phyloP scores from a whole-genome alignment of 306 rosid genomes.

The Chamaecrista fasciculata region DNA sequence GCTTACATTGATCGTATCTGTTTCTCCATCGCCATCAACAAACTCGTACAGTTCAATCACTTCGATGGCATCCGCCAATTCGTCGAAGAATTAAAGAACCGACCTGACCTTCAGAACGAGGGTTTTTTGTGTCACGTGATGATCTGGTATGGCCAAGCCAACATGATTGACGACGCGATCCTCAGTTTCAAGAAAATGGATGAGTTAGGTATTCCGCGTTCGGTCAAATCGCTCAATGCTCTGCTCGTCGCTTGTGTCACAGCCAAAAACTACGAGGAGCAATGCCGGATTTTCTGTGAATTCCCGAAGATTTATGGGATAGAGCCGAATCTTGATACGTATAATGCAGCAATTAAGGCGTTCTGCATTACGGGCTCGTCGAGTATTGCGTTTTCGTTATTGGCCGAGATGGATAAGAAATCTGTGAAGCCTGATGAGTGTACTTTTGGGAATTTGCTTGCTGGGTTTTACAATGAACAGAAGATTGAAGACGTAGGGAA shows the following conservation, averaged over 20 bases:
- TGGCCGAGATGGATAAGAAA: slow-evolving; percentile 75
- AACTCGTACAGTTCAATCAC: slow-evolving; percentile 56
- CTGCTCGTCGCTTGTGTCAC: slow-evolving; percentile 51
- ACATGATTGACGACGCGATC: slow-evolving; percentile 61
- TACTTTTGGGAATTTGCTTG: slow-evolving; percentile 42
- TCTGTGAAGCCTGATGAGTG: slow-evolving; percentile 45
- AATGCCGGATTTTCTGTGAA: slow-evolving; percentile 52
- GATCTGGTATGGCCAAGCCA: slow-evolving; percentile 73
- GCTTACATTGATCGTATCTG: slow-evolving; percentile 62
- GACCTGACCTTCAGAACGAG: slow-evolving; percentile 60
- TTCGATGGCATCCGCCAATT: slow-evolving; percentile 51
- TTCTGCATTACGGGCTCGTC: slow-evolving; percentile 58
- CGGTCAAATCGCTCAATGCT: slow-evolving; percentile 63
- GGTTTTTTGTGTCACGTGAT: slow-evolving; percentile 60
- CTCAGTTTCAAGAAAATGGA: slow-evolving; percentile 45
- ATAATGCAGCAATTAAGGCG: slow-evolving; percentile 55
- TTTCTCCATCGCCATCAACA: slow-evolving; percentile 58
- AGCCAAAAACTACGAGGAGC: slow-evolving; percentile 55
- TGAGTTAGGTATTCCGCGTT: slow-evolving; percentile 37
- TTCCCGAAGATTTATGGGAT: slow-evolving; percentile 59
- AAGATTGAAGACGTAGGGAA: slow-evolving; percentile 69
- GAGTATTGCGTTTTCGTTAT: slow-evolving; percentile 48
- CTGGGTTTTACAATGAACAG: slow-evolving; percentile 67
- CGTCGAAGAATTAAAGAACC: slow-evolving; percentile 51
- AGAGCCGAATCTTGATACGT: slow-evolving; percentile 57